Evolutionary conservation across 345 rosid genomes (phyloP), one percentile per base, ranked within the genome.

Genomic region (Eucalyptus tenuipes): DNA sequence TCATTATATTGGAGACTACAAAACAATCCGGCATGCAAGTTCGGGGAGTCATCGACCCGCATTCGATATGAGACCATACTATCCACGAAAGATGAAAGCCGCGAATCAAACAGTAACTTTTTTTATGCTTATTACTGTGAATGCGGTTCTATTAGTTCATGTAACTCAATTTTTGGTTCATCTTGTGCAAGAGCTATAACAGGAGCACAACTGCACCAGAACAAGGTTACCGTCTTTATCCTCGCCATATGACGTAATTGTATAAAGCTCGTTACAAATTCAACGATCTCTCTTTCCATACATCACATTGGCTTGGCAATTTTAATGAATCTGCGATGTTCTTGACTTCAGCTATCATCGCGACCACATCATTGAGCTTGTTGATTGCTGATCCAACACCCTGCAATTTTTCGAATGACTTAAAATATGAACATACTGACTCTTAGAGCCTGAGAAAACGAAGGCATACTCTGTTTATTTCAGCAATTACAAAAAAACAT

Each of bases 341-440:
- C 79, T 93, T 93, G 42, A 95, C 96, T 86, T 92, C 94, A 17
- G 96, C 96, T 24, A 95, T 91, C 96, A 95, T 95, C 2, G 95
- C 95, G 10, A 95, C 92, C 86, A 93, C 92, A 81, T 94, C 91
- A 50, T 95, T 93, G 27, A 95, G 95, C 91, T 91, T 95, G 94
- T 94, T 95, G 48, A 94, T 88, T 29, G 95, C 96, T 5, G 95
- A 93, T 22, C 95, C 95, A 5, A 95, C 91, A 7, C 96, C 96
- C 95, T 94, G 93, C 37, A 27, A 85, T 12, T 31, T 80, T 17
- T n/a, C 44, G 25, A 7, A 33, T n/a, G 59, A n/a, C 5, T 50
- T 9, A 3, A 71, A 71, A 71, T 71, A 40, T 18, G 81, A 71
- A 45, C 13, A 71, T 7, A 5, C 45, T 20, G 13, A 37, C 45